Conservation (phyloP, 2,329 filamentous ascomycete genomes). For the Fusarium vanettenii region DNA sequence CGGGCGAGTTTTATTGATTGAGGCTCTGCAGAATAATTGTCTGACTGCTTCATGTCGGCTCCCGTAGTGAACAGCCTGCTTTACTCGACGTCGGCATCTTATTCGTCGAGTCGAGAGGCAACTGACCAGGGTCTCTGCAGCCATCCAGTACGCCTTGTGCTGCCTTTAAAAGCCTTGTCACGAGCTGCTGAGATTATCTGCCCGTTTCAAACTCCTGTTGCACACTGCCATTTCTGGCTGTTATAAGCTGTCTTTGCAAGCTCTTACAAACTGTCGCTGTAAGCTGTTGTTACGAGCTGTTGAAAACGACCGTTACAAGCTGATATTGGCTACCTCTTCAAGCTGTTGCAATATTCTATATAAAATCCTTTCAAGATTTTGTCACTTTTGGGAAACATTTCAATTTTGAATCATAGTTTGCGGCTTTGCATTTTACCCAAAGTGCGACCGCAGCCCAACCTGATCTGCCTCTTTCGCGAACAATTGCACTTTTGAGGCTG, state of each 20-base stretch:
- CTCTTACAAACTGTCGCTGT: background rate
- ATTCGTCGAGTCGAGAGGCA: background rate
- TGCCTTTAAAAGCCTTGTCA: background rate
- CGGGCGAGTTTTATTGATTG: background rate
- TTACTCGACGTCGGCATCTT: background rate
- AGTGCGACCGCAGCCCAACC: background rate
- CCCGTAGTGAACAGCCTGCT: background rate
- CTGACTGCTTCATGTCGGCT: background rate
- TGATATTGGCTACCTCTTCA: background rate
- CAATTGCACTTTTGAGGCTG: background rate
- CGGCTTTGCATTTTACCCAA: background rate
- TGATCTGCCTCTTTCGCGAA: background rate
- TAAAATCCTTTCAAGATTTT: background rate
- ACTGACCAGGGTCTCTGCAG: background rate
- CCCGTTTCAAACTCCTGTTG: background rate
- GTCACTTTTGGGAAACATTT: background rate
- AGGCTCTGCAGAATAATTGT: background rate
- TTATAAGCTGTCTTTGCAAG: background rate
- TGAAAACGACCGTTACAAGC: background rate
- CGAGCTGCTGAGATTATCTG: background rate
- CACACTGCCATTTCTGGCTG: background rate
- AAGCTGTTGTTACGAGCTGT: background rate
- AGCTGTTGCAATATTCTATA: background rate
- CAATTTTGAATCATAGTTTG: background rate
- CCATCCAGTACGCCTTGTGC: background rate